Evolutionary conservation across 2,329 filamentous ascomycete species (phyloP).

Genomic region (Huntiella moniliformis): DNA sequence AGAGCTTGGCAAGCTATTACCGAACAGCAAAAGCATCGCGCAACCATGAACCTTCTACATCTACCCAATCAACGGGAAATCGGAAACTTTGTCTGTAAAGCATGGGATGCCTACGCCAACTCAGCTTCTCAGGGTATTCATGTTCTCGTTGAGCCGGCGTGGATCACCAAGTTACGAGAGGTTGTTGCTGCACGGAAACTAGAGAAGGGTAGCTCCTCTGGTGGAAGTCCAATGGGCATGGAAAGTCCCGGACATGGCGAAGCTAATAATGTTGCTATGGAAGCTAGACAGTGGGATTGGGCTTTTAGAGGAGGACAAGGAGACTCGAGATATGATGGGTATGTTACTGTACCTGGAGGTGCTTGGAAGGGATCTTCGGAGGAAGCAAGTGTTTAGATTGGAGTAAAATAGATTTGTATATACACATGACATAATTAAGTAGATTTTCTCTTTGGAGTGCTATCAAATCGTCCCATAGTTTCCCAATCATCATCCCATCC

Average conservation of each 20-base stretch:
- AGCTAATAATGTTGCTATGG: slow-evolving; percentile 24
- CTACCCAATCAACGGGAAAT: slow-evolving; percentile 41
- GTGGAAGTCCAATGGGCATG: neutral
- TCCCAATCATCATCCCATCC: too few relatives aligned
- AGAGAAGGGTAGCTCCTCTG: neutral
- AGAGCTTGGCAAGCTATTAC: slow-evolving; percentile 39
- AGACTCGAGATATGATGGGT: neutral
- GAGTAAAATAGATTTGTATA: too few relatives aligned
- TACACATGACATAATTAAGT: too few relatives aligned
- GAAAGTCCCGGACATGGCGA: neutral
- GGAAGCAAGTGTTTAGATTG: too few relatives aligned
- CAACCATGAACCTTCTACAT: slow-evolving; percentile 28
- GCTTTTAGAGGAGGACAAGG: neutral
- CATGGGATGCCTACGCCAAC: slow-evolving; percentile 39
- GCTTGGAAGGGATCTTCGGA: too few relatives aligned
- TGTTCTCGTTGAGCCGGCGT: slow-evolving; percentile 24
- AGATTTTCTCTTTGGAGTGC: too few relatives aligned
- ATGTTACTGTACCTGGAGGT: neutral
- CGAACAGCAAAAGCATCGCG: slow-evolving; percentile 33
- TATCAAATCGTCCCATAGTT: too few relatives aligned
- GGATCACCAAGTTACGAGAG: slow-evolving; percentile 30
- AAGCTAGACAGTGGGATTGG: slow-evolving; percentile 13
- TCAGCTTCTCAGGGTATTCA: slow-evolving; percentile 27
- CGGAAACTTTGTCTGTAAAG: slow-evolving; percentile 38
- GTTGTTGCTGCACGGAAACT: slow-evolving; percentile 20